Conservation (phyloP, 2,329 filamentous ascomycete species). For the Thelonectria rubi region DNA sequence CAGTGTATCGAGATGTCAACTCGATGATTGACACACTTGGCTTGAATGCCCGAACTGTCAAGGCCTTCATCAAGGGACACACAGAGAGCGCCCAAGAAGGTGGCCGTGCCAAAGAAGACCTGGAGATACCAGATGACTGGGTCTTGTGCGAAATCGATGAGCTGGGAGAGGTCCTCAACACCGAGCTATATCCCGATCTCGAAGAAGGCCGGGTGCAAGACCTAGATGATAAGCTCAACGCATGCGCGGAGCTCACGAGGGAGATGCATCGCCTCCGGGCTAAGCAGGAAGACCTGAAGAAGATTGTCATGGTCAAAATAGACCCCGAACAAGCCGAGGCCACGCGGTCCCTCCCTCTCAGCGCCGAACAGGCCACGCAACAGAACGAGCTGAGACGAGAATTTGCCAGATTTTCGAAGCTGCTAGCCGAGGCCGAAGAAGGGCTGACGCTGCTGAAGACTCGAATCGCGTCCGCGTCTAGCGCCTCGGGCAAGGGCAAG, state of each 20-base stretch:
- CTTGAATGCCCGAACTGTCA: slow-evolving; percentile 77
- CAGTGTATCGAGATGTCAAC: slow-evolving; percentile 82
- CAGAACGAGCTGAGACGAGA: slow-evolving; percentile 83
- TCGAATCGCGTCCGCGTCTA: slow-evolving; percentile 71
- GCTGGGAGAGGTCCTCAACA: slow-evolving; percentile 70
- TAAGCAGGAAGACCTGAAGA: slow-evolving; percentile 81
- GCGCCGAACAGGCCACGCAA: slow-evolving; percentile 82
- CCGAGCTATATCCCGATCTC: slow-evolving; percentile 70
- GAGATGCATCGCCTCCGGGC: slow-evolving; percentile 77
- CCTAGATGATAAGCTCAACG: slow-evolving; percentile 73
- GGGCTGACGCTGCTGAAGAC: slow-evolving; percentile 81
- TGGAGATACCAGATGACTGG: slow-evolving; percentile 76
- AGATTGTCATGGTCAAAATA: slow-evolving; percentile 73
- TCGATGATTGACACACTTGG: slow-evolving; percentile 95
- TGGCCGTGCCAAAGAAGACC: slow-evolving; percentile 70
- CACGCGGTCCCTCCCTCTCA: slow-evolving; percentile 77
- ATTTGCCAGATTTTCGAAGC: slow-evolving; percentile 77
- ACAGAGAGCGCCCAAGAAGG: slow-evolving; percentile 61
- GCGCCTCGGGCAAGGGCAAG: slow-evolving; percentile 56
- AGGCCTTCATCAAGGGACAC: slow-evolving; percentile 74
- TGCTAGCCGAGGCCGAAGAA: slow-evolving; percentile 82
- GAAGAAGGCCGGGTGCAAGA: slow-evolving; percentile 74
- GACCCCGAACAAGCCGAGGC: slow-evolving; percentile 74
- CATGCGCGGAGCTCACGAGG: slow-evolving; percentile 72
- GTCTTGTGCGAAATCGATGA: slow-evolving; percentile 79